Conservation (phyloP, 2,329 filamentous ascomycete genomes). For the Aspergillus melleus region DNA sequence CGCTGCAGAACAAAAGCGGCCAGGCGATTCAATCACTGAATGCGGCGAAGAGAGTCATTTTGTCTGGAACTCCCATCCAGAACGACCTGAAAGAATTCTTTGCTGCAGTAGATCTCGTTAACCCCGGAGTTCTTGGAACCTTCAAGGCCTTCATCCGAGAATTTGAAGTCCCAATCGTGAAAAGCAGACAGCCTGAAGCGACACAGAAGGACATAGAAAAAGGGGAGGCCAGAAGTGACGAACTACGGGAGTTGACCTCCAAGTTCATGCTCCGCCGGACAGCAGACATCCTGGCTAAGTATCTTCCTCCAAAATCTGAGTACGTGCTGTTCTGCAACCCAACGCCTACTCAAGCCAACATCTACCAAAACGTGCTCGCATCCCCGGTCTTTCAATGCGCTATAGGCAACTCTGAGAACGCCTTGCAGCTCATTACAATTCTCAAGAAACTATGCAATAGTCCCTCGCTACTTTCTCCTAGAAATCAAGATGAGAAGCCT, state of each 20-base stretch:
- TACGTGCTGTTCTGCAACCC: conserved; percentile 67
- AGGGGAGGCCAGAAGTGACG: conserved; percentile 61
- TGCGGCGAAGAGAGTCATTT: conserved; percentile 61
- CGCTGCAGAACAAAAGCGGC: conserved; percentile 67
- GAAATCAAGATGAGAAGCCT: conserved; percentile 48
- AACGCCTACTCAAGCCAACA: conserved; percentile 58
- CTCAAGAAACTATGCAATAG: conserved; percentile 75
- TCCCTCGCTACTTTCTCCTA: conserved; percentile 60
- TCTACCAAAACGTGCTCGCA: conserved; percentile 64
- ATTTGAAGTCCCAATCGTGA: conserved; percentile 65
- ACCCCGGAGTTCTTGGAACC: conserved; percentile 63
- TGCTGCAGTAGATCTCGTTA: conserved; percentile 68
- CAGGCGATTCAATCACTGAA: conserved; percentile 65
- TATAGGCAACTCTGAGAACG: conserved; percentile 61
- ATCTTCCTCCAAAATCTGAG: conserved; percentile 67
- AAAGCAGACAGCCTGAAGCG: conserved; percentile 64
- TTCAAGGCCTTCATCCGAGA: conserved; percentile 63
- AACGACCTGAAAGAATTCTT: conserved; percentile 69
- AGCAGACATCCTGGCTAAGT: conserved; percentile 65
- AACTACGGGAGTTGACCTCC: conserved; percentile 60
- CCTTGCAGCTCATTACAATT: conserved; percentile 69
- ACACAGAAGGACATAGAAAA: conserved; percentile 62
- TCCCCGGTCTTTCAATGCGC: conserved; percentile 64
- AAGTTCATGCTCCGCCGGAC: conserved; percentile 67
- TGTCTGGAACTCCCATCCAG: conserved; percentile 68